A percentile compares a stretch with the other conserved stretches of the same genome.
phyloP scores from a whole-genome alignment of 169 alveolate genomes.

The Neospora caninum region DNA sequence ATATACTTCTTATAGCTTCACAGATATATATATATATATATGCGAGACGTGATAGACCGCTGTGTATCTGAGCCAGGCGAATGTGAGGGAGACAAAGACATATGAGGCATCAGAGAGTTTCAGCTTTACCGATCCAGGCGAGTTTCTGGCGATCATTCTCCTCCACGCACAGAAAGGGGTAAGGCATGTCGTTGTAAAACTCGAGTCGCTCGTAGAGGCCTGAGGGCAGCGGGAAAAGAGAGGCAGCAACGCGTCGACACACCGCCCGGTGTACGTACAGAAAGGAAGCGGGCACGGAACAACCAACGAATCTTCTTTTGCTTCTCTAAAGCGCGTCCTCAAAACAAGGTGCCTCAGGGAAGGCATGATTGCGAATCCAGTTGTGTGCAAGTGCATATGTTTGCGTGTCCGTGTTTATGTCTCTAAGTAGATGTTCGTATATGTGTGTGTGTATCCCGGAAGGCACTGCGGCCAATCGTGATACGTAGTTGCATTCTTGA shows the following conservation, averaged over 20 bases:
- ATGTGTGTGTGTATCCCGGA: too few relatives aligned
- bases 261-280: neutral
- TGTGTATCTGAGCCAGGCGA: too few relatives aligned
- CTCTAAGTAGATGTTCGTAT: neutral
- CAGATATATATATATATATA: too few relatives aligned
- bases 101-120: too few relatives aligned
- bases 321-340: too few relatives aligned
- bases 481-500: too few relatives aligned
- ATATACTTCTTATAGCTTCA: too few relatives aligned
- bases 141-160: conserved; percentile 11
- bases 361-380: neutral
- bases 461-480: too few relatives aligned
- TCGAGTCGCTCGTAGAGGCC: neutral
- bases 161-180: conserved; percentile 16
- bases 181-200: conserved; percentile 15
- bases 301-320: neutral
- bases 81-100: too few relatives aligned
- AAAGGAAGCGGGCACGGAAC: neutral
- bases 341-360: too few relatives aligned
- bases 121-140: neutral
- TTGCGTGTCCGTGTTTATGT: neutral
- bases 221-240: neutral
- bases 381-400: neutral
- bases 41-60: too few relatives aligned
- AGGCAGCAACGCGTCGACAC: neutral